Evolutionary conservation across 208 protist species (phyloP).

Genomic region (Leptomonas pyrrhocoris): DNA sequence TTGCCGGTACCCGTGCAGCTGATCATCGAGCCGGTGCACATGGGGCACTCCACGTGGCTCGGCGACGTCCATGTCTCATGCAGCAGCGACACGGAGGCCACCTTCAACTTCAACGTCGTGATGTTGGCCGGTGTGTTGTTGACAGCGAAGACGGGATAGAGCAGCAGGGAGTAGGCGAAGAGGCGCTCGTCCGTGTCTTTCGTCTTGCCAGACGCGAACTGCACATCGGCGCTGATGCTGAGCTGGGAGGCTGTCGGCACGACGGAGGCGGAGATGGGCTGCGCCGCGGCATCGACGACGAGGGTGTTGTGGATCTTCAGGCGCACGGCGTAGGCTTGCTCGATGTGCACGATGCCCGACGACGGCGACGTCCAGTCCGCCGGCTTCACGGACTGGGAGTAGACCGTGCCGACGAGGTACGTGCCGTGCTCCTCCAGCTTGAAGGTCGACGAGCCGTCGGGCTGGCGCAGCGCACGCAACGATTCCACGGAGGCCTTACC

Average conservation of each 20-base stretch:
- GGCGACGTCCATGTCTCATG: constrained; percentile 71
- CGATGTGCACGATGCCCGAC: constrained; percentile 46
- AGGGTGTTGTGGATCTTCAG: constrained; percentile 68
- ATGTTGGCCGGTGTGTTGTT: constrained; percentile 38
- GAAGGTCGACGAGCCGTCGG: constrained; percentile 67
- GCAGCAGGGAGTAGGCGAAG: constrained; percentile 67
- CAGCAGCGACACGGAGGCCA: constrained; percentile 39
- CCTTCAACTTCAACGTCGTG: constrained; percentile 23
- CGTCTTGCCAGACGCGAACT: constrained; percentile 52
- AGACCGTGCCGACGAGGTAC: constrained; percentile 72
- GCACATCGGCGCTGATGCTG: constrained; percentile 52
- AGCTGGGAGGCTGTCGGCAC: constrained; percentile 19
- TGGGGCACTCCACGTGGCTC: constrained; percentile 55
- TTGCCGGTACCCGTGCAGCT: constrained; percentile 61
- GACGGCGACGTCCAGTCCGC: constrained; percentile 48
- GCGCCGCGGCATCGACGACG: constrained; percentile 41
- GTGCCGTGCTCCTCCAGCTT: constrained; percentile 40
- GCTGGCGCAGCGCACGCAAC: constrained; percentile 68
- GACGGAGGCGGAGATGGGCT: background rate
- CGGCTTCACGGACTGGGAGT: constrained; percentile 82
- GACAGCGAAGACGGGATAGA: constrained; percentile 68
- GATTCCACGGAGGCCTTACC: constrained; percentile 69
- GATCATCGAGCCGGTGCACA: constrained; percentile 68
- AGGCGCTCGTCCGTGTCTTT: constrained; percentile 64
- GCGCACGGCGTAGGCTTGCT: constrained; percentile 48